These are phyloP conservation scores for Myxozyma neotropica DNA, from an alignment of 805 yeast genomes.

Conservation along the genomic window DNA sequence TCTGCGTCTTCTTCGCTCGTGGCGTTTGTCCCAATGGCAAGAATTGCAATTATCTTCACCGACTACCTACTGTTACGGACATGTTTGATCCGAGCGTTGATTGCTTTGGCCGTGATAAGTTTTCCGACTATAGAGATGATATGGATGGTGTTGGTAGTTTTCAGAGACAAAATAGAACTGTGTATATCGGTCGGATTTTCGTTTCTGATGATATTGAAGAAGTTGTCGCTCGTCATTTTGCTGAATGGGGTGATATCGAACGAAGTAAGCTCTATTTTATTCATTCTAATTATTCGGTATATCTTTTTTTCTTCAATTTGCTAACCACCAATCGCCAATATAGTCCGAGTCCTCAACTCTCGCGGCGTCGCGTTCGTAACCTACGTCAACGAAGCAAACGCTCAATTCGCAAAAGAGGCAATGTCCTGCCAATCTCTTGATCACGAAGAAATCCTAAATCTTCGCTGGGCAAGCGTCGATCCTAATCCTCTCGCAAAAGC, in stretches of 20 bases:
- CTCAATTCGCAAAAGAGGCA: constrained; percentile 95
- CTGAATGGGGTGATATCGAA: constrained; percentile 75
- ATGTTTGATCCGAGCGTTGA: constrained; percentile 65
- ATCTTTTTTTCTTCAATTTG: not conserved
- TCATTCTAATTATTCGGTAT: not conserved
- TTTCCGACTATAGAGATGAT: constrained; percentile 80
- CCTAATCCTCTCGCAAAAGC: constrained; percentile 70
- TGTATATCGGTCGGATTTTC: constrained; percentile 68
- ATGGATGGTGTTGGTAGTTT: constrained; percentile 94
- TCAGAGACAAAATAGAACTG: constrained; percentile 64
- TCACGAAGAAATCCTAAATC: constrained; percentile 64
- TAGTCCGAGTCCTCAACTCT: constrained; percentile 56
- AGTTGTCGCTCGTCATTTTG: constrained; percentile 54
- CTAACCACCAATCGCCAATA: not conserved
- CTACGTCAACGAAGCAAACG: constrained; percentile 65
- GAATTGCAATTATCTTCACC: constrained; percentile 74
- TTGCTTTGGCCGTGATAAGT: constrained; percentile 91
- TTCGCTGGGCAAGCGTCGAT: constrained; percentile 90
- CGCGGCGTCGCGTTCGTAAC: constrained; percentile 81
- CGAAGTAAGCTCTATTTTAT: constrained; percentile 41
- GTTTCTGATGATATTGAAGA: constrained; percentile 50
- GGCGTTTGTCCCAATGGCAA: constrained; percentile 79
- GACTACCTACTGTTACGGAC: constrained; percentile 69
- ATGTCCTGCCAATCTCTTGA: constrained; percentile 81
- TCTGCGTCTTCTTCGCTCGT: constrained; percentile 84